Percentiles rank a stretch among this genome's conserved stretches.
phyloP scores from a whole-genome alignment of 495 filamentous ascomycete genomes.

The Tuber melanosporum region DNA sequence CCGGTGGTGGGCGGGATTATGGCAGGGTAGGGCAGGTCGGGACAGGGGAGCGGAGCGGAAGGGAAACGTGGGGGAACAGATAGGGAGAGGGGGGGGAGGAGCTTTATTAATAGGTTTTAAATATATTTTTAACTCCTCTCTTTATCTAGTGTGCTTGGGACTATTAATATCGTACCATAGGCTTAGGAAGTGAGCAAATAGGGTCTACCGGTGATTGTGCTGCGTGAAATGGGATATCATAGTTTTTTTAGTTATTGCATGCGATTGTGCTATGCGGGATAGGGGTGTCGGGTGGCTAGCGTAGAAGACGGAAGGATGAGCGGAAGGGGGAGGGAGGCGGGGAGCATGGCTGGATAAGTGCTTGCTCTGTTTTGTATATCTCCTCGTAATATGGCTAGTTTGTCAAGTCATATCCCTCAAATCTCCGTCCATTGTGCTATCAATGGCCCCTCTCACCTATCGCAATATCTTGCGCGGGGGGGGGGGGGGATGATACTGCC shows the following conservation, averaged over 20 bases:
- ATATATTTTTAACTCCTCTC: conserved; percentile 10
- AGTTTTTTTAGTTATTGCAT: background rate
- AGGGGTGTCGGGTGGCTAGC: background rate
- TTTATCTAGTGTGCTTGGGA: background rate
- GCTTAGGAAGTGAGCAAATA: background rate
- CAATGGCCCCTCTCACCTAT: background rate
- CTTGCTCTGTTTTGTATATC: background rate
- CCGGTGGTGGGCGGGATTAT: background rate
- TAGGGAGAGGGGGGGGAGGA: background rate
- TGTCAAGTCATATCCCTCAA: background rate
- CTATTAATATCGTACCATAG: background rate
- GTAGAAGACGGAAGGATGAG: background rate
- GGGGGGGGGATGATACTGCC: background rate
- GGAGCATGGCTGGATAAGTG: background rate
- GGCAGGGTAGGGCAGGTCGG: background rate
- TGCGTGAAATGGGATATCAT: background rate
- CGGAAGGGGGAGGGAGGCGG: background rate
- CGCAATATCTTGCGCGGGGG: background rate
- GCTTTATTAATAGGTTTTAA: conserved; percentile 1
- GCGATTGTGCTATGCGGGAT: background rate
- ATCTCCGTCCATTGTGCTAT: background rate
- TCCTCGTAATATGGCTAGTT: background rate
- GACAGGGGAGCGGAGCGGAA: conserved; percentile 6
- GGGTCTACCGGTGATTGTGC: background rate
- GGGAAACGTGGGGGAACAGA: conserved; percentile 6